These are phyloP conservation scores for Ophiostoma tasmaniense DNA, from an alignment of 2,329 filamentous ascomycete genomes.

Conservation along the genomic window DNA sequence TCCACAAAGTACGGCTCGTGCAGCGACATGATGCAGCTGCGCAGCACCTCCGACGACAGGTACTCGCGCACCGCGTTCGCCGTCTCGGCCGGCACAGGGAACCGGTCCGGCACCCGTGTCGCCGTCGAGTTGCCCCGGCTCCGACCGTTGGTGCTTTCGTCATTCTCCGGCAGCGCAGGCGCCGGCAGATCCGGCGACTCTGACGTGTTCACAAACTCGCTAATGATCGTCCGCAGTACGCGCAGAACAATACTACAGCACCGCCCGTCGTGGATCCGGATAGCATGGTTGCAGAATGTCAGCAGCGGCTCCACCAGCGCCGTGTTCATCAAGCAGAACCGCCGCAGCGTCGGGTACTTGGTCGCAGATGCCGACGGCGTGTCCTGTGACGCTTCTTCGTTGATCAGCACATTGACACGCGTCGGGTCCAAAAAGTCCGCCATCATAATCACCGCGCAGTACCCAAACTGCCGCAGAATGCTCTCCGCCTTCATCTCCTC, in stretches of 20 bases:
- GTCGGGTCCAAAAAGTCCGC: conserved; percentile 77
- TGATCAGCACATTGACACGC: conserved; percentile 43
- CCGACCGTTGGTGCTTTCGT: not conserved
- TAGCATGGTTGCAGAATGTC: conserved; percentile 82
- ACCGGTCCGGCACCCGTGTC: conserved; percentile 23
- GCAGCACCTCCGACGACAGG: conserved; percentile 79
- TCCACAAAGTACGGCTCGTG: conserved; percentile 97
- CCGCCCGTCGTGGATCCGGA: conserved; percentile 81
- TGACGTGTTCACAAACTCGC: conserved; percentile 52
- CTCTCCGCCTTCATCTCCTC: conserved; percentile 99
- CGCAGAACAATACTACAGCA: conserved; percentile 80
- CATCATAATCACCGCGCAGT: conserved; percentile 85
- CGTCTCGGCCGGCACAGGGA: conserved; percentile 44
- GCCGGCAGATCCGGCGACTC: not conserved
- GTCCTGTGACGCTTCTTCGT: not conserved
- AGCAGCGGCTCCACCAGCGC: conserved; percentile 80
- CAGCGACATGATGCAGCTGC: conserved; percentile 80
- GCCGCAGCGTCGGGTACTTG: conserved; percentile 56
- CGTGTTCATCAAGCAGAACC: conserved; percentile 72
- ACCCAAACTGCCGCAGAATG: conserved; percentile 84
- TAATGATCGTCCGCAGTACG: conserved; percentile 76
- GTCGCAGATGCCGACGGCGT: conserved; percentile 9
- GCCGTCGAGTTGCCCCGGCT: conserved; percentile 1
- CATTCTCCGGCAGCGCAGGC: conserved; percentile 6
- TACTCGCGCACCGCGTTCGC: conserved; percentile 72